phyloP scores from a whole-genome alignment of 345 rosid genomes.

The Gossypium herbaceum region DNA sequence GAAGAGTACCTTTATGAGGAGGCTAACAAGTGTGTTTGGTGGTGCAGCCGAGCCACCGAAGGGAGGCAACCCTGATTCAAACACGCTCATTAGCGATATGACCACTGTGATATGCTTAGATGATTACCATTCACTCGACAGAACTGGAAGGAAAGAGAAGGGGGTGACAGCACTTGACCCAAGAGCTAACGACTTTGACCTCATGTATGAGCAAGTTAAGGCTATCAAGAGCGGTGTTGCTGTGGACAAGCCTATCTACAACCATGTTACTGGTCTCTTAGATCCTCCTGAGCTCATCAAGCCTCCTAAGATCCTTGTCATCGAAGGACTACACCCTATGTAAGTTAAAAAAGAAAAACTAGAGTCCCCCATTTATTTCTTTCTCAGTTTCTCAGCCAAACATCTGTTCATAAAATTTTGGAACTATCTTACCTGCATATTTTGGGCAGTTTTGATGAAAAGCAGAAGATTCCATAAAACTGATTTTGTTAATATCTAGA shows the following conservation, averaged over 20 bases:
- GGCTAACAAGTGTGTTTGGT: constrained; percentile 88
- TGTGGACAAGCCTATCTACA: constrained; percentile 87
- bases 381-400: constrained; percentile 19
- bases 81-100: constrained; percentile 84
- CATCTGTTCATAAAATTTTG: not conserved
- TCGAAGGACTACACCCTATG: constrained; percentile 99
- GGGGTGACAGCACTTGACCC: constrained; percentile 97
- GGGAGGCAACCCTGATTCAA: constrained; percentile 96
- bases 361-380: constrained; percentile 8
- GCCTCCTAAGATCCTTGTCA: constrained; percentile 95
- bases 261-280: constrained; percentile 85
- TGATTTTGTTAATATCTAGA: not conserved
- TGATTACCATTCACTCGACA: constrained; percentile 86
- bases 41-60: constrained; percentile 92
- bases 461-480: not conserved
- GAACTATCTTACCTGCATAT: not conserved
- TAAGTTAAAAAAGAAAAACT: constrained; percentile 33
- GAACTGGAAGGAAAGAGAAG: constrained; percentile 83
- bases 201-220: constrained; percentile 94
- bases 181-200: constrained; percentile 82
- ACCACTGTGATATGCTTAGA: constrained; percentile 93
- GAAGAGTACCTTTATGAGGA: constrained; percentile 88
- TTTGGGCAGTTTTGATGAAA: not conserved
- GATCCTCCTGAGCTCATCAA: constrained; percentile 90
- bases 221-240: constrained; percentile 73